These are phyloP conservation scores for Geranium incanum DNA, from an alignment of 441 rosid genomes.

Conservation along the genomic window DNA sequence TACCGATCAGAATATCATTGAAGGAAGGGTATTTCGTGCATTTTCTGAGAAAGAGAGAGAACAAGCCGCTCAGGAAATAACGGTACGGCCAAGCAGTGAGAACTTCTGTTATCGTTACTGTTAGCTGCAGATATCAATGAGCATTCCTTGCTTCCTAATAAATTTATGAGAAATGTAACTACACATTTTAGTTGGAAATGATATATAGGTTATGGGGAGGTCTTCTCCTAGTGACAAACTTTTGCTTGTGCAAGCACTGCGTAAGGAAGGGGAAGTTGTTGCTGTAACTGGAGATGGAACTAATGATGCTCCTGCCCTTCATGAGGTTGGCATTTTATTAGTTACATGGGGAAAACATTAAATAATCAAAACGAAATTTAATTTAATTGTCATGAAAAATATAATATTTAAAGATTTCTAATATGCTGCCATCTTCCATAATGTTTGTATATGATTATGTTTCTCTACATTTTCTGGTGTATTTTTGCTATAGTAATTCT, in stretches of 20 bases:
- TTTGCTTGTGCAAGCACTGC: slow-evolving; percentile 83
- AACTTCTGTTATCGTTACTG: background rate
- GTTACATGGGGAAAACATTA: background rate
- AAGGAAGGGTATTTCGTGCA: slow-evolving; percentile 70
- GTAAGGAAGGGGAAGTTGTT: slow-evolving; percentile 68
- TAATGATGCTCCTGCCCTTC: slow-evolving; percentile 96
- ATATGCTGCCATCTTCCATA: background rate
- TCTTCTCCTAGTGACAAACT: slow-evolving; percentile 95
- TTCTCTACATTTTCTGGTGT: background rate
- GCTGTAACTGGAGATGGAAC: slow-evolving; percentile 99
- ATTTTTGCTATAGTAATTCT: background rate
- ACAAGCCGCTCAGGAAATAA: slow-evolving; percentile 58
- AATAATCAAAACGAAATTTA: background rate
- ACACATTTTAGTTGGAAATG: slow-evolving; percentile 1
- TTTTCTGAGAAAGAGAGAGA: slow-evolving; percentile 52
- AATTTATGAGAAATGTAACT: slow-evolving; percentile 16
- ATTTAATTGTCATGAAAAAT: background rate
- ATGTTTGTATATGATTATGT: background rate
- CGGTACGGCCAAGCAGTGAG: slow-evolving; percentile 32
- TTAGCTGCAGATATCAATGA: background rate
- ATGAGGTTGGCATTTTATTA: slow-evolving; percentile 48
- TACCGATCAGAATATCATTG: slow-evolving; percentile 59
- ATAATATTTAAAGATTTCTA: background rate
- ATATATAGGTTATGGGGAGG: slow-evolving; percentile 81
- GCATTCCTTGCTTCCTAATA: background rate